A percentile compares a stretch with the other conserved stretches of the same genome.
Evolutionary conservation across 75 land plant species (phyloP).

Genomic region (Adiantum capillusveneris): DNA sequence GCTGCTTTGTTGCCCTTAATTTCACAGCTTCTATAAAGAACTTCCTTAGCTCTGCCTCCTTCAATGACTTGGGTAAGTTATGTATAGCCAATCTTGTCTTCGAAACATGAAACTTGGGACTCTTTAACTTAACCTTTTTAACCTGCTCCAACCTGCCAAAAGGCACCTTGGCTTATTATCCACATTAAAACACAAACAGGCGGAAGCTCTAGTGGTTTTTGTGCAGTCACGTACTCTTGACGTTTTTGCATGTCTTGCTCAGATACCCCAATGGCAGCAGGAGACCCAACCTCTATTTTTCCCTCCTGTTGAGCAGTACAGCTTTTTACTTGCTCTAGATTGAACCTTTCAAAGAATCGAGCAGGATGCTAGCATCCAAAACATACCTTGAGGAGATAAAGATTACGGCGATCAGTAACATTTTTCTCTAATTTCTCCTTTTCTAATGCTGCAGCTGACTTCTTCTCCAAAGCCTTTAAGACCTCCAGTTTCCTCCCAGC

Average conservation of each 20-base stretch:
- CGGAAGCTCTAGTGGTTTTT: no score
- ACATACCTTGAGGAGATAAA: constrained; percentile 75
- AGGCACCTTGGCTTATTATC: background rate
- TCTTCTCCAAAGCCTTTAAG: constrained; percentile 70
- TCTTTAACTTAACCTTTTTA: constrained; percentile 60
- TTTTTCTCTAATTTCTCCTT: constrained; percentile 46
- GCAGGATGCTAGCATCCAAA: no score
- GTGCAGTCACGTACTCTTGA: constrained; percentile 43
- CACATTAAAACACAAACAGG: background rate
- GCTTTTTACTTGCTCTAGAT: background rate
- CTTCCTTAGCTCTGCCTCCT: constrained; percentile 55
- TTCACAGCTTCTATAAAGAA: constrained; percentile 67
- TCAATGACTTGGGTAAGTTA: constrained; percentile 84
- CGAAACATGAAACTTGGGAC: constrained; percentile 96
- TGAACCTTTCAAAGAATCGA: no score
- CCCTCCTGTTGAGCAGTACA: constrained; percentile 63
- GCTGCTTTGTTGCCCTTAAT: constrained; percentile 87
- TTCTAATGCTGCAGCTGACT: constrained; percentile 53
- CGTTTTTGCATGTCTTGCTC: constrained; percentile 77
- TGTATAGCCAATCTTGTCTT: constrained; percentile 78
- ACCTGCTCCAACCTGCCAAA: constrained; percentile 53
- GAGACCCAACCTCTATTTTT: constrained; percentile 57
- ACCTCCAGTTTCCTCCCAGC: constrained; percentile 61
- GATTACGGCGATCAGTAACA: constrained; percentile 68
- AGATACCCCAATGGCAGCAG: constrained; percentile 91